These are phyloP conservation scores for Meyerozyma sp. DNA, from an alignment of 1,139 yeast species.

Conservation along the genomic window DNA sequence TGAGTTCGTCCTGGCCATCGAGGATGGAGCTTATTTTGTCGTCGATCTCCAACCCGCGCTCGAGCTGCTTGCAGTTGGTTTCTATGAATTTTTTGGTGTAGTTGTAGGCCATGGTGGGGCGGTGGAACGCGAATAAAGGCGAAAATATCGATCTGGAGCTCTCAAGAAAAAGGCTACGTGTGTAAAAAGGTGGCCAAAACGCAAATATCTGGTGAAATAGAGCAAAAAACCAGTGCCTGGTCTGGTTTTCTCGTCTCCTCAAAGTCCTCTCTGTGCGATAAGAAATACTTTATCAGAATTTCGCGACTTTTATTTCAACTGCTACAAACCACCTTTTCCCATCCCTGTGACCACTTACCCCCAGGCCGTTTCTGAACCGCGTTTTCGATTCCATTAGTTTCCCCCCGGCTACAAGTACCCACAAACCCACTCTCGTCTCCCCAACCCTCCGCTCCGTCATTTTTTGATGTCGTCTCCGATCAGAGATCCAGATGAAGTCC, in stretches of 20 bases:
- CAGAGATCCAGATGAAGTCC: slow-evolving; percentile 1
- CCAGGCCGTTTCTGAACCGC: no score
- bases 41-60: background rate
- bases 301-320: no score
- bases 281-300: no score
- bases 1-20: background rate
- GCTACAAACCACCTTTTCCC: no score
- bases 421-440: no score
- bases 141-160: background rate
- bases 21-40: background rate
- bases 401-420: no score
- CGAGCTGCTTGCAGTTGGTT: background rate
- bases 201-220: no score
- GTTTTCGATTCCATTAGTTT: no score
- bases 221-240: no score
- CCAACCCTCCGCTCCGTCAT: background rate
- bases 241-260: no score
- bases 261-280: no score
- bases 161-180: background rate
- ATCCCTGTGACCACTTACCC: no score
- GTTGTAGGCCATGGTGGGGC: background rate
- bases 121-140: background rate
- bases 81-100: background rate
- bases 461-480: background rate
- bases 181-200: background rate